Evolutionary conservation across 140 eudicot genomes (phyloP), one percentile per base, ranked within the genome.

Genomic region (Cichorium intybus): DNA sequence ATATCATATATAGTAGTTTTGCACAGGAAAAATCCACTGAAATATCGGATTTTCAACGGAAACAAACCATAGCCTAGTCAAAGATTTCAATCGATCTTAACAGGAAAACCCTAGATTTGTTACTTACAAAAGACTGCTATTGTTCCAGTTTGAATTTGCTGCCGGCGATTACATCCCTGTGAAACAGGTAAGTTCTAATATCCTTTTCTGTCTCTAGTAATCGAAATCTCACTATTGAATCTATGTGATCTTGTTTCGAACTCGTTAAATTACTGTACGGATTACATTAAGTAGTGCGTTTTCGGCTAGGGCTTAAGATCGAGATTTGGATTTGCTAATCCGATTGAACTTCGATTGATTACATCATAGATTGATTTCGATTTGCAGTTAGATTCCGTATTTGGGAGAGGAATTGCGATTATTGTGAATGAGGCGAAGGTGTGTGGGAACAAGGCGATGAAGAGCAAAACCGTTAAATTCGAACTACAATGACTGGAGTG

Each of bases 401-500:
- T 43, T 14, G 62, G 31, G 51, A 23, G 60, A 52, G 6, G 29
- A 23, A 21, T 48, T 39, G 17, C 35, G 55, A 46, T 61, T 33
- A 35, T 54, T 73, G 68, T 85, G 81, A 73, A 85, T 82, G 86
- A 82, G 63, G 78, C 74, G 75, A 61, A 52, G 60, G 74, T 71
- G 73, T 49, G 77, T 39, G 70, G 72, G 70, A 50, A 66, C 24
- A 68, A 71, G 70, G 84, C 73, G 60, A 88, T 88, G 96, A 88
- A 50, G 78, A 75, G 71, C 59, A 64, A 56, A 69, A n/a, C 69
- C 12, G 64, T 56, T 78, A 74, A 79, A 62, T 75, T 86, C 71
- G 81, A 79, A 81, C 74, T 84, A 84, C 82, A 82, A 90, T 90
- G 97, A 90, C 85, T 80, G 81, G 87, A 72, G 81, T 66, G 88